Base-by-base conservation (phyloP, 2,329 filamentous ascomycete genomes). In the Ophiostoma triangulosporum region DNA sequence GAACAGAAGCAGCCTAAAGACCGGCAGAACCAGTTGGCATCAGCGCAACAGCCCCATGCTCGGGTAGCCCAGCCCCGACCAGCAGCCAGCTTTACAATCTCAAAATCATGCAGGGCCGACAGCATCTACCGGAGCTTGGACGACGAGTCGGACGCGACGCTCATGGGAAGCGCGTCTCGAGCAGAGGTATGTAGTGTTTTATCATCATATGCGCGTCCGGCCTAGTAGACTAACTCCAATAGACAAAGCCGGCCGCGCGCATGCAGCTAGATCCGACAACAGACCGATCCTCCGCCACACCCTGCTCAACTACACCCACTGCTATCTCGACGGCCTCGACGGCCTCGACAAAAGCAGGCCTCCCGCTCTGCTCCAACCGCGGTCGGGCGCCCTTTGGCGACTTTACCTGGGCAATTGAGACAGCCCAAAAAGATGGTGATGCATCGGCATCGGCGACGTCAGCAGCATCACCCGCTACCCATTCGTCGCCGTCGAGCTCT, bases 371-470 rank as follows among this genome's bases (percentile, higher is more conserved):
- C 27, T 56, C 57, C 3, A 51, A 20, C 15, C 58, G 58, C 1
- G 57, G 55, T 11, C 58, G 57, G 2, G 45, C 54, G 1, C 31
- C 49, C 2, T 58, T 57, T 29, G 55, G 54, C 20, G 55, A 58
- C 1, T 56, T 50, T 15, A 38, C 43, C 4, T 59, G 58, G 58
- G 32, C 38, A 1, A 24, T 27, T 6, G 56, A 57, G 20, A 8
- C 50, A 6, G 22, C 31, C 7, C 49, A 22, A 2, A 59, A 58
- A 22, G 58, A 51, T 4, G 46, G 15, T 14, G 56, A 55, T 4
- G 56, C 9, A 6, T 5, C 17, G 15, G 6, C 50, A 24, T 35
- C 31, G 7, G 15, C 50, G 4, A 6, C 50, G 1, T 14, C 56
- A 1, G 4, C 45, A 6, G 11, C 53, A 14, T 7, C 54, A 8